A percentile compares a stretch with the other conserved stretches of the same genome.
Evolutionary conservation across 176 grass and related monocot genomes (phyloP).

Genomic region (Thalia dealbata): DNA sequence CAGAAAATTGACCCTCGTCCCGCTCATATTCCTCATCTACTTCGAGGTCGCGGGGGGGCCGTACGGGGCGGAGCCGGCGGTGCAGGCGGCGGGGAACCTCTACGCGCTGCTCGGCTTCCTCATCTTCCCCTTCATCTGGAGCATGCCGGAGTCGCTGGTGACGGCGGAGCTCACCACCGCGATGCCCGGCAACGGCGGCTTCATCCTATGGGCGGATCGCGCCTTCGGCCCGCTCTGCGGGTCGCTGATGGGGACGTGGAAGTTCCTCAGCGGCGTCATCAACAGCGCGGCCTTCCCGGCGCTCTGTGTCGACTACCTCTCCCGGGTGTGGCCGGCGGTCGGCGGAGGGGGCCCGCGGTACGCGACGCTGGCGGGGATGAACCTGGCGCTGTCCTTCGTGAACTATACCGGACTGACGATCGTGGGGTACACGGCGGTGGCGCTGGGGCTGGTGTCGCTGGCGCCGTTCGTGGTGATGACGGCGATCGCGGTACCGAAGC

Average conservation of each 20-base stretch:
- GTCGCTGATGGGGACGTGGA: constrained; percentile 71
- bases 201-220: constrained; percentile 63
- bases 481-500: constrained; percentile 42
- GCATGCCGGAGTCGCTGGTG: constrained; percentile 60
- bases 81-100: constrained; percentile 47
- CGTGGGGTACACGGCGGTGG: constrained; percentile 57
- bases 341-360: constrained; percentile 10
- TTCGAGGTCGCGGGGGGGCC: constrained; percentile 75
- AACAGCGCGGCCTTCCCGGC: constrained; percentile 64
- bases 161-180: constrained; percentile 65
- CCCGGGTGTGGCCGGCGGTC: constrained; percentile 38
- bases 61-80: constrained; percentile 66
- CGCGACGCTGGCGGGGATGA: constrained; percentile 44
- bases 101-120: constrained; percentile 57
- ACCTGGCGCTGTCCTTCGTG: constrained; percentile 35
- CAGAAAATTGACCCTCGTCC: constrained; percentile 52
- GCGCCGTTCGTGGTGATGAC: constrained; percentile 62
- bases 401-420: constrained; percentile 62
- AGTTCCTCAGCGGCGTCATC: constrained; percentile 69
- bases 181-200: constrained; percentile 74
- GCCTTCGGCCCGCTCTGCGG: constrained; percentile 56
- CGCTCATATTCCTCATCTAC: constrained; percentile 82
- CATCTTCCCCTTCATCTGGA: constrained; percentile 65
- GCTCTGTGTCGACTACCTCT: constrained; percentile 61
- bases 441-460: constrained; percentile 41